Conservation (phyloP, 345 rosid genomes). For the Isatis tinctoria region DNA sequence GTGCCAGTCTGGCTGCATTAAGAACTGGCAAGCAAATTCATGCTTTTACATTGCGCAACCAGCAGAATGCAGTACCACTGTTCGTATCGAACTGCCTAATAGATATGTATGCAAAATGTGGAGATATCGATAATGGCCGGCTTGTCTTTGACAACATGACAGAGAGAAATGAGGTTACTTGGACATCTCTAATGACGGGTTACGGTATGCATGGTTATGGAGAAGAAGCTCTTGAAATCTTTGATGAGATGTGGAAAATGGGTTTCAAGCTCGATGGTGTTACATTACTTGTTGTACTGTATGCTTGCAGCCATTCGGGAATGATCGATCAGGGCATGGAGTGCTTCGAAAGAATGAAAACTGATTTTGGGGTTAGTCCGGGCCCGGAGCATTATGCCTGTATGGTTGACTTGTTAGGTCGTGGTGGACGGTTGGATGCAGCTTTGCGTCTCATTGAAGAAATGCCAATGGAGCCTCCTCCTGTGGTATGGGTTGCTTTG, state of each 20-base stretch:
- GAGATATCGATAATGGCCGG: constrained; percentile 53
- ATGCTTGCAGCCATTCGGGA: constrained; percentile 92
- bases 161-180: constrained; percentile 61
- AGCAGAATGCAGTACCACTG: constrained; percentile 27
- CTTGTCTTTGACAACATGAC: constrained; percentile 56
- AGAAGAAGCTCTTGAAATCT: constrained; percentile 53
- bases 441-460: constrained; percentile 55
- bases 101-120: constrained; percentile 85
- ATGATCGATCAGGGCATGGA: constrained; percentile 68
- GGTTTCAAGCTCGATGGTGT: constrained; percentile 62
- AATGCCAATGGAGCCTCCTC: constrained; percentile 73
- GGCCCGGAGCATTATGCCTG: constrained; percentile 78
- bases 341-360: constrained; percentile 52
- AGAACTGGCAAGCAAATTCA: constrained; percentile 72
- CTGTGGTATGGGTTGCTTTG: constrained; percentile 67
- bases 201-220: constrained; percentile 89
- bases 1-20: constrained; percentile 66
- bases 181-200: constrained; percentile 80
- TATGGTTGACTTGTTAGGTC: constrained; percentile 79
- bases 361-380: constrained; percentile 50
- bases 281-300: constrained; percentile 68
- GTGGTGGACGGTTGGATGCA: constrained; percentile 60
- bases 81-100: constrained; percentile 69
- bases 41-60: constrained; percentile 57
- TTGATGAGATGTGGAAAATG: constrained; percentile 51